Percentiles rank a stretch among this genome's conserved stretches.
Conservation (phyloP, 306 rosid species). For the Trichosanthes cucumerina region DNA sequence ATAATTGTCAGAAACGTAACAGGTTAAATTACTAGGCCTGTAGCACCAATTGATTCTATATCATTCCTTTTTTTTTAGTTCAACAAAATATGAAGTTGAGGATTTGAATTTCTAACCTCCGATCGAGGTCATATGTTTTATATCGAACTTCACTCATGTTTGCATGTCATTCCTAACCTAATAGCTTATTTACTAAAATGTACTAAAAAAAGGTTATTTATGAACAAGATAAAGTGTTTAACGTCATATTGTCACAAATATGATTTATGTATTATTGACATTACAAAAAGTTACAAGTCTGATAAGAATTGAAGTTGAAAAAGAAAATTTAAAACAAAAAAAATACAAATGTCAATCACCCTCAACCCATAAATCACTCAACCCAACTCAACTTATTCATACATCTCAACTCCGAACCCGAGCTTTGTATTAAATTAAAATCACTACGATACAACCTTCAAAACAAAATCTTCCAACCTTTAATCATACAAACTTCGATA, state of each 20-base stretch:
- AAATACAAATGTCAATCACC: slow-evolving; percentile 3
- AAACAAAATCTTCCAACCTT: neutral
- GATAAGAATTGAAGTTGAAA: neutral
- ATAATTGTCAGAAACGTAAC: no score
- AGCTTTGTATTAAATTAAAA: neutral
- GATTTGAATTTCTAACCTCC: no score
- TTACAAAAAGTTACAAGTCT: neutral
- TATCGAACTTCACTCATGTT: no score
- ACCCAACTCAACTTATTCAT: neutral
- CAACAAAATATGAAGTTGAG: no score
- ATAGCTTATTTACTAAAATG: neutral
- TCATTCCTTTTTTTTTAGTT: no score
- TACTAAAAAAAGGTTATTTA: neutral
- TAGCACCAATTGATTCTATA: no score
- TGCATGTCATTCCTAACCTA: no score
- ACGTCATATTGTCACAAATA: neutral
- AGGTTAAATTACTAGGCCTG: no score
- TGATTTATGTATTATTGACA: neutral
- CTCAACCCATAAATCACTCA: slow-evolving; percentile 28
- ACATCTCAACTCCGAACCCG: neutral
- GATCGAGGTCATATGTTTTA: no score
- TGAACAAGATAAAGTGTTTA: neutral
- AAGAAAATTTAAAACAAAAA: neutral
- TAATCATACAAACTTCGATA: neutral
- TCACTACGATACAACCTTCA: neutral